Base-by-base conservation (phyloP, 2,329 filamentous ascomycete species). In the Mycogone perniciosa region DNA sequence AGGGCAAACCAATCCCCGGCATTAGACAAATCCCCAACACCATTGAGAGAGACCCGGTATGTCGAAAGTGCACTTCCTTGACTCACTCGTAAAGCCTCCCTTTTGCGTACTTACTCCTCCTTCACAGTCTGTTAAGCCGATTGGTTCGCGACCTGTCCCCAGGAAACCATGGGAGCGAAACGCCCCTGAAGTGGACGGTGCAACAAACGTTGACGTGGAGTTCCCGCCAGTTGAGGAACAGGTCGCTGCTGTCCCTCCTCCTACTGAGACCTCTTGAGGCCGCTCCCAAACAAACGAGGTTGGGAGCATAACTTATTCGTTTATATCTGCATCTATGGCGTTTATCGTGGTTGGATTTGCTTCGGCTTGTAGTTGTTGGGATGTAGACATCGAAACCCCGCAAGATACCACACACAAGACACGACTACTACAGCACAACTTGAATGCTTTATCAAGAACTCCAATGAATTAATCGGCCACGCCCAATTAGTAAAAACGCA, bases 11-110 rank as follows among this genome's bases (percentile, higher is more conserved):
- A 0, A 86, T 96, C 40, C 89, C 90, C 1, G 91, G 91, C 1
- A 95, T 96, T 62, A 84, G 84, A 59, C 82, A 95, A 56, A 92
- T 96, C 48, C 89, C 91, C 4, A 81, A 89, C 58, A 93, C 85
- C 0, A 74, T 96, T 5, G 74, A 91, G 20, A 76, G 82, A 48
- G 85, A 86, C 4, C 80, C 88, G 54, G 85, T 86, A 54, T 79
- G 76, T 62, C 11, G 6, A 6, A 11, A 7, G 1, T 10, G 7
- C 8, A 10, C 7, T 13, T 1, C 5, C 20, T 10, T 34, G 13
- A 37, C 2, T 11, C 7, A 2, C 13, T 31, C 37, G 33, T 6
- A 9, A 6, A 26, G 6, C 13, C 8, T 30, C 11, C 7, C 27
- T 1, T 20, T 3, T 30, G 10, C 44, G 53, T 37, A 50, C 35